Evolutionary conservation across 2,329 filamentous ascomycete species (phyloP).

Genomic region (Escovopsis weberi): DNA sequence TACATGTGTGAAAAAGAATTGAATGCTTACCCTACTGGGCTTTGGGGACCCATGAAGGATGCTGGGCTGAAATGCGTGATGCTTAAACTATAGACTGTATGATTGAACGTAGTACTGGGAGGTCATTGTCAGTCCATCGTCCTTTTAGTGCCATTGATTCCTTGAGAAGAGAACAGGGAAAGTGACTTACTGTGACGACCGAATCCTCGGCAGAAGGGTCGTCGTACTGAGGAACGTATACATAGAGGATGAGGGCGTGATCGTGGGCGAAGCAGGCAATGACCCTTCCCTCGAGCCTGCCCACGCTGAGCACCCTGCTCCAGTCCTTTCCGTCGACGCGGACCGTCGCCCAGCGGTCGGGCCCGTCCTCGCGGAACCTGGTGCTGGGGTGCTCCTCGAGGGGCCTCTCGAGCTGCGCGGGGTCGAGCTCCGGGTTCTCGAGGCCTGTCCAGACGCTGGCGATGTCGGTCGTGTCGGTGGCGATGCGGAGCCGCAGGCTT

Average conservation of each 20-base stretch:
- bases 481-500: conserved; percentile 61
- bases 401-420: conserved; percentile 54
- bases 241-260: conserved; percentile 69
- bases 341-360: conserved; percentile 77
- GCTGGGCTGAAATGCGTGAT: too few species aligned
- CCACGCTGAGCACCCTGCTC: conserved; percentile 87
- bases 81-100: conserved; percentile 18
- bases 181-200: conserved; percentile 53
- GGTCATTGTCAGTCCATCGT: conserved; percentile 10
- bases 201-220: conserved; percentile 51
- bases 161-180: neutral
- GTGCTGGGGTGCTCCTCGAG: conserved; percentile 73
- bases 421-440: conserved; percentile 77
- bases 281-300: conserved; percentile 73
- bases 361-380: conserved; percentile 58
- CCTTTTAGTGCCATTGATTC: neutral
- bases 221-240: conserved; percentile 61
- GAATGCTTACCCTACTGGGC: too few species aligned
- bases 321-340: conserved; percentile 88
- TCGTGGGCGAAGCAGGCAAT: conserved; percentile 83
- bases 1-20: too few species aligned
- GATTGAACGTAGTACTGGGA: conserved; percentile 29
- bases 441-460: conserved; percentile 75
- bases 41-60: too few species aligned
- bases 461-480: conserved; percentile 73